Base-by-base conservation (phyloP, 1,284 basidiomycete genomes). In the Ceratobasidium papillatum region DNA sequence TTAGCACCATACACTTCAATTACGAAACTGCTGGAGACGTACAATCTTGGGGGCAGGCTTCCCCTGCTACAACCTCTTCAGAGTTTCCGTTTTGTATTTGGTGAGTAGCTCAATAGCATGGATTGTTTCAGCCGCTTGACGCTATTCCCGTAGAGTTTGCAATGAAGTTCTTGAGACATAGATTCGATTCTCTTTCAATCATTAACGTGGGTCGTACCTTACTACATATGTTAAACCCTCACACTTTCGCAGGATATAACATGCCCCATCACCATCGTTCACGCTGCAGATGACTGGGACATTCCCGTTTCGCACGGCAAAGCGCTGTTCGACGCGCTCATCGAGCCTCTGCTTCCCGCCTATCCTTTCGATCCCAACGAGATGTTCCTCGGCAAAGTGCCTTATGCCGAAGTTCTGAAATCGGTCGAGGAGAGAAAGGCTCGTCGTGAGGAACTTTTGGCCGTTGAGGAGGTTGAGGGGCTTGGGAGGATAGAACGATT, bases 1-100 rank as follows among this genome's bases (percentile, higher is more conserved):
- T 84, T 94, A 75, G 90, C 93, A 69, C 92, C 94, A 0, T 96
- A 95, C 80, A 88, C 90, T 11, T 90, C 88, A 65, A 85, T 95
- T 51, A 78, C 85, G 19, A 83, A 85, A 14, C 82, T 96, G 1
- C 80, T 95, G 30, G 88, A 91, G 56, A 91, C 91, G 0, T 96
- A 95, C 78, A 84, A 88, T 54, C 74, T 95, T 36, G 83, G 91
- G 52, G 92, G 93, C 0, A 54, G 91, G 3, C 78, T 94, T 11
- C 92, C 93, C n/a, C 82, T 95, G 3, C 83, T 95, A 76, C 86
- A 87, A 72, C 90, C 91, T 0, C 80, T 95, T 62, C 83, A 90
- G 30, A 86, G 87, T 76, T 87, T 96, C 74, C 90, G 95, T 4
- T 87, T 86, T 47, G 89, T 90, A 12, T 85, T 89, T 17, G 85